Evolutionary conservation across 2,329 filamentous ascomycete genomes (phyloP), one percentile per base, ranked within the genome.

Genomic region (Epichloe aotearoae): DNA sequence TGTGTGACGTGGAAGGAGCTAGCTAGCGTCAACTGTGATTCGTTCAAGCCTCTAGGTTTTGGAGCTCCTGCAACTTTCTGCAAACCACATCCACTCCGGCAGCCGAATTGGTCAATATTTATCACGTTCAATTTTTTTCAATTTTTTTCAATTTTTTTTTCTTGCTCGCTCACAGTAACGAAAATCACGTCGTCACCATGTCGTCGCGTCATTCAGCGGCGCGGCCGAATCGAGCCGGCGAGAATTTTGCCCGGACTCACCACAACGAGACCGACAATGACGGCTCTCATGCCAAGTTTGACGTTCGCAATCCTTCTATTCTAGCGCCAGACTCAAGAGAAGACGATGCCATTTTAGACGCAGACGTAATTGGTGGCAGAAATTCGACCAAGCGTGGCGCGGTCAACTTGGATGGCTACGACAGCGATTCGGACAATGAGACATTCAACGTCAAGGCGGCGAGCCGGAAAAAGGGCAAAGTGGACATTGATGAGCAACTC

Each of bases 381-480:
- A 80, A 80, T 1, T 80, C 82, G 10, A 87, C 88, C 1, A 95
- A 95, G 66, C 87, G 93, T 55, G 91, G 91, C 58, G 93, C 91
- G 0, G 87, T 98, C 50, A 96, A 97, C 62, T 82, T 98, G 40
- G 93, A 97, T 62, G 93, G 93, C 47, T 98, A 97, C 69, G 91
- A 97, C 59, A 93, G 86, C 10, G 93, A 98, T 67, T 95, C 91
- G 2, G 80, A 85, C 49, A 91, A 94, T 56, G 93, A 97, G 63
- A 89, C 86, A 43, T 94, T 95, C 65, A 80, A 93, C 58, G 78
- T 77, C 34, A 79, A 86, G 48, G 84, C 86, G 5, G 80, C 83
- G 52, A 76, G 76, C 51, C 77, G 75, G 56, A 71, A 68, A 49
- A 73, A 63, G 52, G 71, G 71, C 51, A 66, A 75, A n/a, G 71